Percentiles rank a stretch among this genome's conserved stretches.
Conservation (phyloP, 2,329 filamentous ascomycete genomes). For the Stenocarpella maydis region DNA sequence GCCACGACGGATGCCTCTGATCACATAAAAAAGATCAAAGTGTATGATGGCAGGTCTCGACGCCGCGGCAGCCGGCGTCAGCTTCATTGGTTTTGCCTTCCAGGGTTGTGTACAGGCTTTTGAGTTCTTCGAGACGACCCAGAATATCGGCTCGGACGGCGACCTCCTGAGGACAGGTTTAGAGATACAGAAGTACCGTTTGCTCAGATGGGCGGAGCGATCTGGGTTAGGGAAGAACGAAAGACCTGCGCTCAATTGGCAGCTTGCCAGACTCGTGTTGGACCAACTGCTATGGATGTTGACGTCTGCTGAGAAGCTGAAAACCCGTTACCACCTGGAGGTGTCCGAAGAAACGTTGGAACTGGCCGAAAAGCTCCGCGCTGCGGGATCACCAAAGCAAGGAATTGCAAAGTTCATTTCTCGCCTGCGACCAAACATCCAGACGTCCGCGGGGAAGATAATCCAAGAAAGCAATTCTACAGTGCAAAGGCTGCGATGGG, state of each 20-base stretch:
- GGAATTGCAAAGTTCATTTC: slow-evolving; percentile 35
- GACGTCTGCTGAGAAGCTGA: slow-evolving; percentile 35
- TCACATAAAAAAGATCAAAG: neutral
- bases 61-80: slow-evolving; percentile 32
- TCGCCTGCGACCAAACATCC: slow-evolving; percentile 31
- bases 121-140: slow-evolving; percentile 37
- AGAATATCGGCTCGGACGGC: slow-evolving; percentile 37
- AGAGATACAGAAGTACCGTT: slow-evolving; percentile 38
- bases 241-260: slow-evolving; percentile 36
- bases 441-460: slow-evolving; percentile 28
- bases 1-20: neutral
- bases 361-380: neutral
- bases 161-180: slow-evolving; percentile 36
- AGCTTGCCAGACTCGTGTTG: slow-evolving; percentile 36
- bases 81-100: slow-evolving; percentile 33
- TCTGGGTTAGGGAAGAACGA: slow-evolving; percentile 35
- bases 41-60: slow-evolving; percentile 15
- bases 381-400: slow-evolving; percentile 28
- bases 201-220: slow-evolving; percentile 36
- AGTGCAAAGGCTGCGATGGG: slow-evolving; percentile 37
- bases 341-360: slow-evolving; percentile 35
- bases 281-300: slow-evolving; percentile 34
- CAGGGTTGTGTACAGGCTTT: slow-evolving; percentile 36
- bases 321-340: slow-evolving; percentile 36
- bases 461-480: slow-evolving; percentile 37